These are phyloP conservation scores for Chaetomium cochliodes DNA, from an alignment of 495 filamentous ascomycete species.

Conservation along the genomic window DNA sequence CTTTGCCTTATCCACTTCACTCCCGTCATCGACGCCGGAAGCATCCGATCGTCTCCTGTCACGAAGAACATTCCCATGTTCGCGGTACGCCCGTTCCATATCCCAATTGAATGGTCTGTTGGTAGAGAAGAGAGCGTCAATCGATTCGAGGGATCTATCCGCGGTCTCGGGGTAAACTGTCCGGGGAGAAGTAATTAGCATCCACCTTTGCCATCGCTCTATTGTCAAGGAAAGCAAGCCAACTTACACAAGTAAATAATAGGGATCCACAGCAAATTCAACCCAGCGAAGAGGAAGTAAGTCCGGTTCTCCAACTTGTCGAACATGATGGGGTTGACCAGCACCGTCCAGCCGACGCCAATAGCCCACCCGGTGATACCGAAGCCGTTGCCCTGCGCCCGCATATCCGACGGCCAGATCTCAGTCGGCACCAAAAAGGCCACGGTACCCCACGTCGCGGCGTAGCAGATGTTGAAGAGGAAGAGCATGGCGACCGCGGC, in stretches of 20 bases:
- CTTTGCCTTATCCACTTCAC: slow-evolving; percentile 17
- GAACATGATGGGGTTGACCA: slow-evolving; percentile 70
- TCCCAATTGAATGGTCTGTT: slow-evolving; percentile 23
- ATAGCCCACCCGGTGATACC: slow-evolving; percentile 25
- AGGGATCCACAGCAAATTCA: slow-evolving; percentile 23
- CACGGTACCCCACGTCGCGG: slow-evolving; percentile 24
- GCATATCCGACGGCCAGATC: slow-evolving; percentile 25
- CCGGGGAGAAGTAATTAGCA: slow-evolving; percentile 15
- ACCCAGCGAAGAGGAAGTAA: slow-evolving; percentile 20
- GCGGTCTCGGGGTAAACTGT: slow-evolving; percentile 68
- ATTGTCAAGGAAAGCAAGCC: slow-evolving; percentile 3
- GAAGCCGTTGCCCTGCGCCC: slow-evolving; percentile 24
- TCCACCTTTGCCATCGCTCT: neutral
- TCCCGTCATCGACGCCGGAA: slow-evolving; percentile 17
- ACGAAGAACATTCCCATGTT: slow-evolving; percentile 18
- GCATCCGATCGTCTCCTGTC: slow-evolving; percentile 11
- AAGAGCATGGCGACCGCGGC: slow-evolving; percentile 26
- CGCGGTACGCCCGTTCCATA: slow-evolving; percentile 24
- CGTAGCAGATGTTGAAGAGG: slow-evolving; percentile 26
- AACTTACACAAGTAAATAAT: slow-evolving; percentile 25
- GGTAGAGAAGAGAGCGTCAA: slow-evolving; percentile 62
- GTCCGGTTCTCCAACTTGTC: slow-evolving; percentile 46
- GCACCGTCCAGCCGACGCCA: slow-evolving; percentile 55
- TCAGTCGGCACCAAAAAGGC: slow-evolving; percentile 25
- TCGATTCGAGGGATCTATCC: slow-evolving; percentile 67